Percentiles rank a stretch among this genome's conserved stretches.
Evolutionary conservation across 345 rosid genomes (phyloP).

Genomic region (Eucalyptus curtisii): DNA sequence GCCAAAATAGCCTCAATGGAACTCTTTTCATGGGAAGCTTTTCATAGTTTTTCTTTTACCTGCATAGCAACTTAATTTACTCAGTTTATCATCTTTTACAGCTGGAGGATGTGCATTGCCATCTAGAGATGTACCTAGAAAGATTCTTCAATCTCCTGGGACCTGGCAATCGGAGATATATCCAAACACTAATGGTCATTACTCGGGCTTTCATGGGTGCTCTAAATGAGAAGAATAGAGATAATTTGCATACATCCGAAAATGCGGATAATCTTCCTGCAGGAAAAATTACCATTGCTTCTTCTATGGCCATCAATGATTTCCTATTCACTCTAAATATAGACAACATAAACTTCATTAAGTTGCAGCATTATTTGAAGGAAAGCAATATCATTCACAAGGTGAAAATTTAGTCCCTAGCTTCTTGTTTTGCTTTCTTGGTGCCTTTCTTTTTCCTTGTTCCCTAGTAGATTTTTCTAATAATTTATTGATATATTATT

Average conservation of each 20-base stretch:
- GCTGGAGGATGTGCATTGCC: constrained; percentile 64
- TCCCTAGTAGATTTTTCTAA: background rate
- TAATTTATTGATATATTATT: background rate
- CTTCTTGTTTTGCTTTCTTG: background rate
- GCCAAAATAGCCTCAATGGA: background rate
- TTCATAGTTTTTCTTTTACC: background rate
- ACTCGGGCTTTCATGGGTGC: constrained; percentile 51
- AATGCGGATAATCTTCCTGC: constrained; percentile 17
- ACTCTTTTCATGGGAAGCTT: background rate
- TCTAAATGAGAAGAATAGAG: constrained; percentile 25
- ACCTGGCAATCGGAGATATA: constrained; percentile 87
- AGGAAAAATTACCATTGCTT: constrained; percentile 14
- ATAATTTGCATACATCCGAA: constrained; percentile 3
- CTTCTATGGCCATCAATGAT: constrained; percentile 75
- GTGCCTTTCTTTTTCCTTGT: background rate
- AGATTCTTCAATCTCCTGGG: constrained; percentile 65
- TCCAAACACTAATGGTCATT: constrained; percentile 74
- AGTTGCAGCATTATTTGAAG: constrained; percentile 61
- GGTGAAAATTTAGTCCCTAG: constrained; percentile 27
- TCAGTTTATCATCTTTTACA: constrained; percentile 10
- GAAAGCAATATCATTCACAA: constrained; percentile 83
- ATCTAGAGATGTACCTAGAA: constrained; percentile 55
- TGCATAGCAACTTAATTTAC: background rate
- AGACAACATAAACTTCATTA: constrained; percentile 83
- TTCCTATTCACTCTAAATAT: constrained; percentile 70